Evolutionary conservation across 1,284 basidiomycete species (phyloP).

Genomic region (Trametes pubescens): DNA sequence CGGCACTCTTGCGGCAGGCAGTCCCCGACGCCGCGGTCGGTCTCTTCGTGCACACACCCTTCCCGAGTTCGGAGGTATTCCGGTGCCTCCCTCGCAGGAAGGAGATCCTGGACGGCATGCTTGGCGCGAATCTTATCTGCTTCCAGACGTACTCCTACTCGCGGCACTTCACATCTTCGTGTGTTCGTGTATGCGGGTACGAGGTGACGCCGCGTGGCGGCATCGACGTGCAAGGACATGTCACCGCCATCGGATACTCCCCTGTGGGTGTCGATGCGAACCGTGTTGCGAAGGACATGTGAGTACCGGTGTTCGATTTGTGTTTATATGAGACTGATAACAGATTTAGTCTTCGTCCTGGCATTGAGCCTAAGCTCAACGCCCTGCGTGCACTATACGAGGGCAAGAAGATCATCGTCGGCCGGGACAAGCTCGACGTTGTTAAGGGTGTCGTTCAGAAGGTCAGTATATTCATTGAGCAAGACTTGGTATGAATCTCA

Average conservation of each 20-base stretch:
- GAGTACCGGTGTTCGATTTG: slow-evolving; percentile 40
- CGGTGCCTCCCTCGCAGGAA: slow-evolving; percentile 75
- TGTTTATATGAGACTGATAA: slow-evolving; percentile 13
- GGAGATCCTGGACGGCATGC: slow-evolving; percentile 97
- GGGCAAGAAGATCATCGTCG: slow-evolving; percentile 98
- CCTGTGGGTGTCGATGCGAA: slow-evolving; percentile 98
- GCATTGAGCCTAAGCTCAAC: slow-evolving; percentile 89
- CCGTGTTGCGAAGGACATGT: slow-evolving; percentile 86
- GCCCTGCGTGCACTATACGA: slow-evolving; percentile 89
- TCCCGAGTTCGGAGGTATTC: slow-evolving; percentile 97
- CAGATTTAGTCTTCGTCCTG: slow-evolving; percentile 68
- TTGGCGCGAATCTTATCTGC: slow-evolving; percentile 95
- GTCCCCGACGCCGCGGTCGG: slow-evolving; percentile 87
- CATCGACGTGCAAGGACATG: slow-evolving; percentile 91
- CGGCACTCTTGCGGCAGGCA: slow-evolving; percentile 82
- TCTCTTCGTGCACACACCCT: slow-evolving; percentile 96
- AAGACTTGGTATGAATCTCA: not conserved
- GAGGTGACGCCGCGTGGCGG: slow-evolving; percentile 80
- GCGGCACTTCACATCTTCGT: slow-evolving; percentile 94
- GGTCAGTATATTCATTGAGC: slow-evolving; percentile 47
- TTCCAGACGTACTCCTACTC: slow-evolving; percentile 99
- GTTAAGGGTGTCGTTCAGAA: slow-evolving; percentile 99
- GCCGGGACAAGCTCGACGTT: slow-evolving; percentile 98
- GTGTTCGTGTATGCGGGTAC: slow-evolving; percentile 96
- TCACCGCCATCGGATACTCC: slow-evolving; percentile 88